Conservation (phyloP, 2,329 filamentous ascomycete genomes). For the Aspergillus versicolor region DNA sequence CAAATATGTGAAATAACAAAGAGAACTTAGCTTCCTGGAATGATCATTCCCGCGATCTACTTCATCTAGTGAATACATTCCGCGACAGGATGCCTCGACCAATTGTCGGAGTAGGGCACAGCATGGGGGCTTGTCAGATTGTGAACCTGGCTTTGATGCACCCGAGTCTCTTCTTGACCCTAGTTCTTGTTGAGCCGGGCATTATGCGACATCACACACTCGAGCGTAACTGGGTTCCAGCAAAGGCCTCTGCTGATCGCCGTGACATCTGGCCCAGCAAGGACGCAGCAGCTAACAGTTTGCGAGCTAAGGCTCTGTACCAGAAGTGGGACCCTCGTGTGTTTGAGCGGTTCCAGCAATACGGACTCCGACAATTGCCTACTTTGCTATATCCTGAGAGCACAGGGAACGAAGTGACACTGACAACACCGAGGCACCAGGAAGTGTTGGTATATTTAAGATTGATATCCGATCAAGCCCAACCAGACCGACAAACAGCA, state of each 20-base stretch:
- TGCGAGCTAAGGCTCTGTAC: background rate
- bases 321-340: constrained; percentile 11
- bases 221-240: background rate
- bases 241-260: background rate
- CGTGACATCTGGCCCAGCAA: background rate
- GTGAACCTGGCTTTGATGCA: constrained; percentile 62
- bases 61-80: constrained; percentile 51
- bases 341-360: constrained; percentile 8
- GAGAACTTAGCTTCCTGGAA: constrained; percentile 4
- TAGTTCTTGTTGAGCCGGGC: constrained; percentile 69
- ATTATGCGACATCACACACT: background rate
- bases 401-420: constrained; percentile 52
- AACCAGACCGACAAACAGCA: background rate
- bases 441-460: constrained; percentile 56
- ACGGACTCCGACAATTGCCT: constrained; percentile 10
- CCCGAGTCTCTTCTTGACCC: constrained; percentile 69
- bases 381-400: background rate
- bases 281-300: constrained; percentile 1
- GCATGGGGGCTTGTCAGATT: constrained; percentile 64
- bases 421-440: constrained; percentile 74
- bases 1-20: background rate
- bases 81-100: constrained; percentile 49
- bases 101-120: constrained; percentile 81
- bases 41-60: constrained; percentile 60
- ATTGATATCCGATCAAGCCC: constrained; percentile 16